Evolutionary conservation across 148 eudicot species (phyloP).

Genomic region (Dysphania ambrosioides): DNA sequence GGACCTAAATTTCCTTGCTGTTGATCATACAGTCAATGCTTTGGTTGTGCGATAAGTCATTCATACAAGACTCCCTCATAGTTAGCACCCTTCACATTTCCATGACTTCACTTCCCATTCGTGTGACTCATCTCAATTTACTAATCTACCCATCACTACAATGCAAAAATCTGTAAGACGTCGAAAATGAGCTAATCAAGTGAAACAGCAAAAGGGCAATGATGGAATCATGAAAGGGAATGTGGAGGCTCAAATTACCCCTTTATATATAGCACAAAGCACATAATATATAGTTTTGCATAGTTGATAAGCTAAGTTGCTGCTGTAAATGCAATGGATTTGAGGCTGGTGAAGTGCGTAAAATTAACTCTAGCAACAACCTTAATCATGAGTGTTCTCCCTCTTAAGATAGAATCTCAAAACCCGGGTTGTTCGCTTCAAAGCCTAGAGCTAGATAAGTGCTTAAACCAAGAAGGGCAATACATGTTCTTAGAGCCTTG

Average conservation of each 20-base stretch:
- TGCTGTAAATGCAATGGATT: background rate
- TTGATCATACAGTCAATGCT: slow-evolving; percentile 17
- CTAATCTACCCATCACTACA: slow-evolving; percentile 4
- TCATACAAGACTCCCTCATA: slow-evolving; percentile 17
- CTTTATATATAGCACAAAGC: background rate
- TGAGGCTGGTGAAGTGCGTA: background rate
- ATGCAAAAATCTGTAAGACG: background rate
- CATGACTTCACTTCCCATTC: slow-evolving; percentile 23
- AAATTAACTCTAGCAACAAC: slow-evolving; percentile 14
- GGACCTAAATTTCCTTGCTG: no score
- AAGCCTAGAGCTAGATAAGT: slow-evolving; percentile 31
- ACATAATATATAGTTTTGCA: slow-evolving; percentile 20
- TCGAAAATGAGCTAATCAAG: background rate
- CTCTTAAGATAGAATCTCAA: slow-evolving; percentile 4
- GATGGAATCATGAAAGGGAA: slow-evolving; percentile 3
- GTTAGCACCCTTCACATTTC: slow-evolving; percentile 9
- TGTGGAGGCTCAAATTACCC: slow-evolving; percentile 6
- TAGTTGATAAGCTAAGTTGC: background rate
- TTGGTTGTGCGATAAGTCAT: slow-evolving; percentile 27
- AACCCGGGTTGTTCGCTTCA: slow-evolving; percentile 23
- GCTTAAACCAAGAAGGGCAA: slow-evolving; percentile 31
- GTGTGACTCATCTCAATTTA: slow-evolving; percentile 8
- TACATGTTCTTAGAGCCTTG: slow-evolving; percentile 32
- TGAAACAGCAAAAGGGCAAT: slow-evolving; percentile 5
- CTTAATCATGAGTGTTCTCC: slow-evolving; percentile 14